A percentile compares a stretch with the other conserved stretches of the same genome.
Evolutionary conservation across 305 asterid genomes (phyloP).

Genomic region (Ilex paraguariensis): DNA sequence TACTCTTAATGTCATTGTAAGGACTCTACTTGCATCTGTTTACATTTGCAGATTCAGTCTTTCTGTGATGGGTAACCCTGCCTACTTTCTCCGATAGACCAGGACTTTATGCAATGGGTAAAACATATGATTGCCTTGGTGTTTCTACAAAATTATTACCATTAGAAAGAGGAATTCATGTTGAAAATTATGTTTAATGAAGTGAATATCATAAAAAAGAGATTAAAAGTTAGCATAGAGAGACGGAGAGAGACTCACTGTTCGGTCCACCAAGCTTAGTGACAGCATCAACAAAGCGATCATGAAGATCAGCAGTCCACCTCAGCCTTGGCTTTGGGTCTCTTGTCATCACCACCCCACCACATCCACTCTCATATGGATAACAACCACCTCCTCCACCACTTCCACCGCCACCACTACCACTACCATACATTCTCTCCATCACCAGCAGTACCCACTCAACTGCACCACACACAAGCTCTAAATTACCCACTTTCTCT

Average conservation of each 20-base stretch:
- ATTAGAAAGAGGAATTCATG: no score
- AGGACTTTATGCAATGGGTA: no score
- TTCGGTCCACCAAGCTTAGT: slow-evolving; percentile 94
- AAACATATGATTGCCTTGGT: no score
- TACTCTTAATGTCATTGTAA: no score
- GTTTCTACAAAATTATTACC: no score
- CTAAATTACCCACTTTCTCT: slow-evolving; percentile 8
- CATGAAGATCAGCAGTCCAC: slow-evolving; percentile 89
- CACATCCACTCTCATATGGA: slow-evolving; percentile 28
- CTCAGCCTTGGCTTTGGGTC: slow-evolving; percentile 88
- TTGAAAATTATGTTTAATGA: no score
- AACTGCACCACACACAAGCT: slow-evolving; percentile 13
- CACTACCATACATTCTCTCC: slow-evolving; percentile 48
- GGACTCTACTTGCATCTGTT: no score
- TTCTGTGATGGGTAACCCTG: no score
- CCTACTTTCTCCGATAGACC: no score
- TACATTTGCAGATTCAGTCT: no score
- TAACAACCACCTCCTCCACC: slow-evolving; percentile 13
- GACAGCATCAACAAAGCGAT: slow-evolving; percentile 90
- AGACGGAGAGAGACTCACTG: slow-evolving; percentile 38
- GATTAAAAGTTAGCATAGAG: no score
- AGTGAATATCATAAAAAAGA: no score
- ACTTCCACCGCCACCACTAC: slow-evolving; percentile 22
- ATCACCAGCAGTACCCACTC: slow-evolving; percentile 26
- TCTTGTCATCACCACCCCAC: slow-evolving; percentile 66